phyloP scores from a whole-genome alignment of 2,329 filamentous ascomycete species.

The Elsinoe perseae region DNA sequence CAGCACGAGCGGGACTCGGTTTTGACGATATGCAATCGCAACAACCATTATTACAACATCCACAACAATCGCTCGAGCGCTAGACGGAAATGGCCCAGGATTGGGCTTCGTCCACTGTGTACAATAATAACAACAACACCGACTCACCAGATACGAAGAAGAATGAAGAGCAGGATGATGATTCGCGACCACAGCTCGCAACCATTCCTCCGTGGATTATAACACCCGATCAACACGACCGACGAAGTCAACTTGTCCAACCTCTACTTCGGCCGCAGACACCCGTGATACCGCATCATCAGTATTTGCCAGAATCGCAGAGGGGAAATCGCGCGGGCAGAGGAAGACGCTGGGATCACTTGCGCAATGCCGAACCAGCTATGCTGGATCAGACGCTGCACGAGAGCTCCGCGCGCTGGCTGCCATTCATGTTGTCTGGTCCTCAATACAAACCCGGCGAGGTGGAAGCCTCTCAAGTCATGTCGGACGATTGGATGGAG shows the following conservation, averaged over 20 bases:
- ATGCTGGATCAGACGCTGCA: conserved; percentile 29
- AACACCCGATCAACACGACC: conserved; percentile 27
- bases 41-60: conserved; percentile 8
- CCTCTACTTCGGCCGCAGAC: conserved; percentile 18
- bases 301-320: conserved; percentile 21
- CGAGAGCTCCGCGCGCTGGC: conserved; percentile 30
- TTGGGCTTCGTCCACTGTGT: conserved; percentile 19
- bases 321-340: conserved; percentile 26
- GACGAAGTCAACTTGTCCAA: conserved; percentile 17
- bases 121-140: conserved; percentile 18
- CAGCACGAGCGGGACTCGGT: conserved; percentile 8
- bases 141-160: conserved; percentile 7
- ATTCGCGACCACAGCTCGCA: conserved; percentile 17
- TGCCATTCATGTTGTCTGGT: conserved; percentile 31
- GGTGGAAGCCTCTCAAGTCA: conserved; percentile 28
- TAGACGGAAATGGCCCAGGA: conserved; percentile 18
- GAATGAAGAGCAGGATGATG: conserved; percentile 8
- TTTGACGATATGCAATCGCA: conserved; percentile 7
- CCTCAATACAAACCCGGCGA: conserved; percentile 27
- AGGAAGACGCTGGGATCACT: conserved; percentile 31
- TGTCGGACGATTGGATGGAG: conserved; percentile 41
- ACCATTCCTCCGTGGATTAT: conserved; percentile 33
- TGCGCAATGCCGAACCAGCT: conserved; percentile 29
- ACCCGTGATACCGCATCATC: conserved; percentile 21
- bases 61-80: conserved; percentile 11